Conservation (phyloP, 1,139 yeast species). For the Suzukiozyma palmioleophila region DNA sequence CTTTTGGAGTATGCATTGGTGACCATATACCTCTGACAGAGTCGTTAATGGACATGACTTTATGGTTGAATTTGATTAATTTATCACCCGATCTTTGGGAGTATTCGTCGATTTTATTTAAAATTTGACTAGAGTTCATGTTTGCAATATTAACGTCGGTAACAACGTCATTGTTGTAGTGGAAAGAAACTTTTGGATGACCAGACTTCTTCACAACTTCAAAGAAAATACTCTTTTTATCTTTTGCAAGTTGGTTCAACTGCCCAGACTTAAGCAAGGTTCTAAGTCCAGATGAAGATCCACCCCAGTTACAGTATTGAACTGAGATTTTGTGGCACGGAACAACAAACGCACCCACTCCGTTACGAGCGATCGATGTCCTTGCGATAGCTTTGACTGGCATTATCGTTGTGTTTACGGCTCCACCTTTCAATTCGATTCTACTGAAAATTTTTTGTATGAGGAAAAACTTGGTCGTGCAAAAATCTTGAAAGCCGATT, state of each 20-base stretch:
- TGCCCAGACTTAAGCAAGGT: constrained; percentile 56
- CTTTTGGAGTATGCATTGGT: constrained; percentile 79
- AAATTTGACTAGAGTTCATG: constrained; percentile 56
- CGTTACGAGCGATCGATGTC: constrained; percentile 64
- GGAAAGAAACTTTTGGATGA: constrained; percentile 75
- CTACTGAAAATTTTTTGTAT: neutral
- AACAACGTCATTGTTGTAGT: constrained; percentile 40
- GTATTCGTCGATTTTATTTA: constrained; percentile 56
- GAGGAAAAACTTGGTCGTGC: neutral
- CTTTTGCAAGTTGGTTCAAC: constrained; percentile 52
- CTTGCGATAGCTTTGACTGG: constrained; percentile 51
- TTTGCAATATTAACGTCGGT: constrained; percentile 47
- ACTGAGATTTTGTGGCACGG: constrained; percentile 73
- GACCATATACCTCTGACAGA: constrained; percentile 98
- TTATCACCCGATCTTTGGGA: constrained; percentile 39
- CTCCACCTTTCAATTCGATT: neutral
- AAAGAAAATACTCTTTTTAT: constrained; percentile 66
- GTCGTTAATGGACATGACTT: constrained; percentile 73
- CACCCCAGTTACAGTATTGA: constrained; percentile 92
- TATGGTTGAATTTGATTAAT: constrained; percentile 48
- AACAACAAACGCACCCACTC: constrained; percentile 71
- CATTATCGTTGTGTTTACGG: constrained; percentile 18
- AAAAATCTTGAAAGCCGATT: too few species aligned
- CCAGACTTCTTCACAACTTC: constrained; percentile 68
- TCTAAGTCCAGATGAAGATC: constrained; percentile 82